A percentile compares a stretch with the other conserved stretches of the same genome.
phyloP scores from a whole-genome alignment of 805 yeast species.

The Candida ortonii region DNA sequence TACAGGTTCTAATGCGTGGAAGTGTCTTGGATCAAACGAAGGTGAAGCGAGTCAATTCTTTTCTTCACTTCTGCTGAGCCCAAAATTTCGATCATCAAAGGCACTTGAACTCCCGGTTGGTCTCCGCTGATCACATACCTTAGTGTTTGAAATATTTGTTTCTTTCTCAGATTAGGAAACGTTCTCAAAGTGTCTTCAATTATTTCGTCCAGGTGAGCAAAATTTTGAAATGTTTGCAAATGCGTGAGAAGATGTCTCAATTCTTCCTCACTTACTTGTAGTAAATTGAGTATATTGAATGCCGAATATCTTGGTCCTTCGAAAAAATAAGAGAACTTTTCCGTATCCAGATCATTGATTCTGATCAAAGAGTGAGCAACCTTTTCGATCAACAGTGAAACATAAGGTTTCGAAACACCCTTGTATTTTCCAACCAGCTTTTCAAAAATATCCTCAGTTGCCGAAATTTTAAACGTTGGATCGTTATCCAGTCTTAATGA shows the following conservation, averaged over 20 bases:
- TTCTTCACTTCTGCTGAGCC: conserved; percentile 40
- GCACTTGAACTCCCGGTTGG: conserved; percentile 66
- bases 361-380: conserved; percentile 51
- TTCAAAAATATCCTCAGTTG: conserved; percentile 34
- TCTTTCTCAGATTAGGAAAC: conserved; percentile 30
- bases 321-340: conserved; percentile 49
- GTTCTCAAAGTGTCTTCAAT: conserved; percentile 4
- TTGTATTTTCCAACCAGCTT: conserved; percentile 17
- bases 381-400: conserved; percentile 38
- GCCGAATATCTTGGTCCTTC: conserved; percentile 32
- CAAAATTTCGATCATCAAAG: conserved; percentile 51
- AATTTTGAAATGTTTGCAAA: conserved; percentile 7
- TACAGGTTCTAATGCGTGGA: too few species aligned
- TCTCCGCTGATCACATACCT: conserved; percentile 72
- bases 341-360: conserved; percentile 47
- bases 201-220: conserved; percentile 11
- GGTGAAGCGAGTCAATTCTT: conserved; percentile 24
- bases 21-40: too few species aligned
- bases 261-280: conserved; percentile 14
- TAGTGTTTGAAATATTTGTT: conserved; percentile 51
- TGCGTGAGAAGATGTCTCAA: conserved; percentile 7
- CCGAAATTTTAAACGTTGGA: conserved; percentile 33
- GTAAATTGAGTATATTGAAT: conserved; percentile 14
- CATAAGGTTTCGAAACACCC: conserved; percentile 29
- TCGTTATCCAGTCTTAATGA: conserved; percentile 38